phyloP scores from a whole-genome alignment of 2,329 filamentous ascomycete species.

The Dissoconium aciculare region DNA sequence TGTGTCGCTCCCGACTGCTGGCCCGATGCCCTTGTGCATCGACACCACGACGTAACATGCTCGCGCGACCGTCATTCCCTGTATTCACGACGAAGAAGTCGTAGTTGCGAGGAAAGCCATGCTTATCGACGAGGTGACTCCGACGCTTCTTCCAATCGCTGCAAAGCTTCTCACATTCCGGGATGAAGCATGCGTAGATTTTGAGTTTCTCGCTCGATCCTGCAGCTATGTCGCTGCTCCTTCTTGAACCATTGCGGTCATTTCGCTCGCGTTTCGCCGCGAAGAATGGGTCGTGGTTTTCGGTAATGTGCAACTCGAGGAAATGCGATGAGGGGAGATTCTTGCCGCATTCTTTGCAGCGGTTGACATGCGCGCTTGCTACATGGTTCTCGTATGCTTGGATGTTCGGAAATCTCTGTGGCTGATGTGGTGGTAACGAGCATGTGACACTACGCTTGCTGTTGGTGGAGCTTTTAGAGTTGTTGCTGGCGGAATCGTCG shows the following conservation, averaged over 20 bases:
- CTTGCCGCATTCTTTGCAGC: conserved; percentile 68
- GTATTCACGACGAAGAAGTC: conserved; percentile 77
- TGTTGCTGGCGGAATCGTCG: conserved; percentile 27
- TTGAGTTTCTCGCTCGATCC: too few relatives aligned
- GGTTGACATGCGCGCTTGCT: conserved; percentile 61
- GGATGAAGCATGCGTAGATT: conserved; percentile 83
- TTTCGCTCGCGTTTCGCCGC: conserved; percentile 51
- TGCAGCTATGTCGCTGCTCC: conserved; percentile 48
- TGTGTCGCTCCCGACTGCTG: conserved; percentile 19
- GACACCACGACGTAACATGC: conserved; percentile 51
- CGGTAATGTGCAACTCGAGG: conserved; percentile 70
- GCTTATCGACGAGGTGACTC: conserved; percentile 85
- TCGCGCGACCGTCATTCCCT: conserved; percentile 73
- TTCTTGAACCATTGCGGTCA: too few relatives aligned
- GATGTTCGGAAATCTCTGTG: conserved; percentile 56
- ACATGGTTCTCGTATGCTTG: conserved; percentile 82
- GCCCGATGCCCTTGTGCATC: conserved; percentile 20
- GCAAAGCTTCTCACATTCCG: conserved; percentile 75
- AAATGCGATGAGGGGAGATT: conserved; percentile 81
- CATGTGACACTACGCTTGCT: conserved; percentile 76
- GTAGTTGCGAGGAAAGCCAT: conserved; percentile 73
- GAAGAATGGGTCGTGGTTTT: conserved; percentile 73
- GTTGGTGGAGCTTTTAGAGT: conserved; percentile 21
- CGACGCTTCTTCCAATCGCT: conserved; percentile 69
- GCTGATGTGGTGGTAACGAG: conserved; percentile 64